Conservation (phyloP, 2,329 filamentous ascomycete genomes). For the Penicillium psychrosexuale region DNA sequence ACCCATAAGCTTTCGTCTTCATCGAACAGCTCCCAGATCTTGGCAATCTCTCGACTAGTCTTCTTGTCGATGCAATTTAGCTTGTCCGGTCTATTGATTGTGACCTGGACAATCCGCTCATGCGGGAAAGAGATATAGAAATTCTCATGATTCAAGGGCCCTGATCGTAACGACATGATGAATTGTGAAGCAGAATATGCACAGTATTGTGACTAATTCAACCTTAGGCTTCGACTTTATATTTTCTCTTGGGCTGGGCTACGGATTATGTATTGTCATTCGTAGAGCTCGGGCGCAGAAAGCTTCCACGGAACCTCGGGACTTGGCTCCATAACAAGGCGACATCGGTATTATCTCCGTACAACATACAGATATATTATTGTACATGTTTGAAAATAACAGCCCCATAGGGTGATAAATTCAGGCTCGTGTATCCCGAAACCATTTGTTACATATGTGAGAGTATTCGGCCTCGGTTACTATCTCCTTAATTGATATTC, state of each 20-base stretch:
- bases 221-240: neutral
- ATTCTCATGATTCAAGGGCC: constrained; percentile 14
- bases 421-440: neutral
- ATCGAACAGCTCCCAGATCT: constrained; percentile 61
- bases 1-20: constrained; percentile 58
- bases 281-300: neutral
- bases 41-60: constrained; percentile 44
- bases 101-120: constrained; percentile 42
- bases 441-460: neutral
- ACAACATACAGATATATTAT: neutral
- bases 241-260: neutral
- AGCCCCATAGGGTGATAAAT: neutral
- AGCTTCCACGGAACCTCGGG: constrained; percentile 7
- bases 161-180: constrained; percentile 27
- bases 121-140: constrained; percentile 41
- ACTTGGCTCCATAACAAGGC: neutral
- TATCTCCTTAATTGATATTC: neutral
- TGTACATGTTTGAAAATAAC: neutral
- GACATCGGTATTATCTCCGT: neutral
- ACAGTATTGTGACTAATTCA: neutral
- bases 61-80: constrained; percentile 44
- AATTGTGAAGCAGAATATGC: constrained; percentile 10
- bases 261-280: constrained; percentile 1
- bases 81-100: constrained; percentile 41
- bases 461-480: constrained; percentile 5